Evolutionary conservation across 768 basidiomycete species (phyloP).

Genomic region (Pleurotus salmoneostramineus): DNA sequence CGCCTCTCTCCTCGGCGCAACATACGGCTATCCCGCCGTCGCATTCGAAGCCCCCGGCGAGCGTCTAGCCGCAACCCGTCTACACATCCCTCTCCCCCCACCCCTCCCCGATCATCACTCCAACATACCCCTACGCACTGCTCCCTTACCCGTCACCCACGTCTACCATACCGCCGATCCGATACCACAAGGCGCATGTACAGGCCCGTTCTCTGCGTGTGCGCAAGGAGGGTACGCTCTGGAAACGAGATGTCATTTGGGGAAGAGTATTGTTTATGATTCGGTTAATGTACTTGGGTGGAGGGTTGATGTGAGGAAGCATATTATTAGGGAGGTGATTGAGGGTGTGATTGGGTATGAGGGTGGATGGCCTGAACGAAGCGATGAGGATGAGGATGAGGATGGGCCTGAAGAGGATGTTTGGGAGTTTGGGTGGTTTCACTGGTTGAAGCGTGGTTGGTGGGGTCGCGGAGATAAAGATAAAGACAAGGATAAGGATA

Average conservation of each 20-base stretch:
- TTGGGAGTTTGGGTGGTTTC: not conserved
- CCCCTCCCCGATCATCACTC: slow-evolving; percentile 39
- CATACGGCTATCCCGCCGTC: slow-evolving; percentile 89
- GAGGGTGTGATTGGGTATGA: slow-evolving; percentile 34
- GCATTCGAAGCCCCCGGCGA: slow-evolving; percentile 88
- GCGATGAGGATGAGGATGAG: not conserved
- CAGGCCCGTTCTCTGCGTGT: slow-evolving; percentile 71
- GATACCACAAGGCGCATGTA: slow-evolving; percentile 83
- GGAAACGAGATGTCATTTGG: slow-evolving; percentile 85
- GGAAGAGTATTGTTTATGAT: slow-evolving; percentile 85
- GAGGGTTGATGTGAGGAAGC: slow-evolving; percentile 76
- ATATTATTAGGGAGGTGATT: slow-evolving; percentile 69
- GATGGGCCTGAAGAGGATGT: not conserved
- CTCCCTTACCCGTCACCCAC: slow-evolving; percentile 57
- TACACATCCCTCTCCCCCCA: slow-evolving; percentile 83
- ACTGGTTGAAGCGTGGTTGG: slow-evolving; percentile 43
- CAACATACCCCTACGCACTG: slow-evolving; percentile 32
- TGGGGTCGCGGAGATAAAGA: slow-evolving; percentile 41
- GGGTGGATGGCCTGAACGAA: slow-evolving; percentile 3
- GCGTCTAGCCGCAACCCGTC: slow-evolving; percentile 65
- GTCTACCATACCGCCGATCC: slow-evolving; percentile 93
- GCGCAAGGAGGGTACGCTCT: slow-evolving; percentile 84
- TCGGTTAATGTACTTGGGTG: slow-evolving; percentile 80
- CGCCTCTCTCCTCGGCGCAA: slow-evolving; percentile 82
- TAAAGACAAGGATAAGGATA: slow-evolving; percentile 13